phyloP scores from a whole-genome alignment of 179 eudicot species.

The Amaranthus tricolor region DNA sequence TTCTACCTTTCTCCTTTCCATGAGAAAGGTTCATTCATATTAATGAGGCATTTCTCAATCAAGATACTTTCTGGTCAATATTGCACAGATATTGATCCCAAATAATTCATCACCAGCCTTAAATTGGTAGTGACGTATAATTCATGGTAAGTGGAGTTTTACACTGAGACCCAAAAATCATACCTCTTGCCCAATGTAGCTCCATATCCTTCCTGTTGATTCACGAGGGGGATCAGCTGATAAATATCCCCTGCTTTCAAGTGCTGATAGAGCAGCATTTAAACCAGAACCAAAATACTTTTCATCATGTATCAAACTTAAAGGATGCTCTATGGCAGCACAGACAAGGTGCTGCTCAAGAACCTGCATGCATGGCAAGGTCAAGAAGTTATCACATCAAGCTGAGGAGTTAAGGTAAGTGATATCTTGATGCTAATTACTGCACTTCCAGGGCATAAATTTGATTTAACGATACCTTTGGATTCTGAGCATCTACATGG shows the following conservation, averaged over 20 bases:
- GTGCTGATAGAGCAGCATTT: conserved; percentile 40
- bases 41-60: not conserved
- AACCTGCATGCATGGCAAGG: conserved; percentile 46
- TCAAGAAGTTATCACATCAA: conserved; percentile 15
- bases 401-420: conserved; percentile 2
- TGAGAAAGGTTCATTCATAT: not conserved
- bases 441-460: conserved; percentile 3
- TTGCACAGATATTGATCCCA: not conserved
- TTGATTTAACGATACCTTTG: conserved; percentile 46
- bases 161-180: conserved; percentile 4
- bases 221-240: conserved; percentile 56
- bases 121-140: not conserved
- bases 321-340: conserved; percentile 85
- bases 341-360: conserved; percentile 85
- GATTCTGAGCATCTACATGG: conserved; percentile 83
- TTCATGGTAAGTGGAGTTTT: not conserved
- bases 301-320: conserved; percentile 71
- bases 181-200: conserved; percentile 90
- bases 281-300: conserved; percentile 79
- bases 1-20: not conserved
- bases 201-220: conserved; percentile 58
- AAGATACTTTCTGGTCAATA: not conserved
- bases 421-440: not conserved
- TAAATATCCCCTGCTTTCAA: conserved; percentile 62
- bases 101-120: not conserved